Evolutionary conservation across 768 basidiomycete genomes (phyloP), one percentile per base, ranked within the genome.

Genomic region (Sporobolomyces phaffii): DNA sequence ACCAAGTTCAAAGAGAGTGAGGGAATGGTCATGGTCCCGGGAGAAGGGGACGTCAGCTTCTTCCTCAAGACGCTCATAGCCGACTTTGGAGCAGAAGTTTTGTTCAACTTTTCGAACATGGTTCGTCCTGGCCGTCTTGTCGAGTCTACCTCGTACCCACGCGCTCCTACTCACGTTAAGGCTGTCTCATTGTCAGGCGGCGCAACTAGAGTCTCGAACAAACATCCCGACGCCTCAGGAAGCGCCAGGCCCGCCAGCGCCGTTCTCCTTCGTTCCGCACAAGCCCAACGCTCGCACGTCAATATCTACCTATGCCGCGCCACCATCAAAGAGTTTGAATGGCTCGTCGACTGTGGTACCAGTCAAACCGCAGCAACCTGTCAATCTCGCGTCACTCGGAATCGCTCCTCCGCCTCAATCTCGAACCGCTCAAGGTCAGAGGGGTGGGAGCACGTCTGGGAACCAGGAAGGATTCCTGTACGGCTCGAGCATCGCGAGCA

Each of bases 31-130:
- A 81, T 90, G 31, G 88, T 96, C 53, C 92, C 91, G 5, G 84
- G 83, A 68, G 83, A 86, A 72, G 88, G 88, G 9, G 91, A 93
- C 73, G 89, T 91, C 77, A 87, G 85, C 72, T 78, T 90, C 34
- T 92, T 93, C 76, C 82, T 98, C 60, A 89, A 90, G 34, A 91
- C 91, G 22, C 79, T 97, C 45, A 78, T 99, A 61, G 91, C 90
- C 22, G 91, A 91, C 75, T 78, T 96, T 24, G 92, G 90, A 72
- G 91, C 91, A 38, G 85, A 87, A 68, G 84, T 97, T 53, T 80
- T 99, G 28, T 84, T 84, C 26, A 90, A 91, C 76, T 87, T 98
- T 72, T 88, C 90, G 41, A 83, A 84, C 41, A 77, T 96, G 80
- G 94, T 96, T 72, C 67, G 88, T 44, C 2, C 31, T 18, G 26